Evolutionary conservation across 2,329 filamentous ascomycete species (phyloP), one percentile per base, ranked within the genome.

Genomic region (Septoria petroselini): DNA sequence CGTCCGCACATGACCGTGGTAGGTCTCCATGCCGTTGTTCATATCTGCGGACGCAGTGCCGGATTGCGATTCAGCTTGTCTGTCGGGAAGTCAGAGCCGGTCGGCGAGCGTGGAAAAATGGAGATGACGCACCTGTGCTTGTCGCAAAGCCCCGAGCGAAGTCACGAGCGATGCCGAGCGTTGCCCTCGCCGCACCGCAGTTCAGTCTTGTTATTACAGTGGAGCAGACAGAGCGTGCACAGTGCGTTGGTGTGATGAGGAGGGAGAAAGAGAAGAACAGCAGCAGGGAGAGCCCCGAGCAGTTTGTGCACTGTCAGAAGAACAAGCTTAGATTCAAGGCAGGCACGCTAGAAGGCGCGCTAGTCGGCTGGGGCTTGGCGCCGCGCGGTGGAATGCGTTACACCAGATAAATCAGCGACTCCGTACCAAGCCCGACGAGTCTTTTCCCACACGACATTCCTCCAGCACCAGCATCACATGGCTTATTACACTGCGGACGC

Each of bases 1-100:
- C n/a, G 91, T 94, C 72, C 91, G 88, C 66, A 98, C 91, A 69
- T 88, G 86, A 55, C 93, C 93, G 74, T 91, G 81, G 68, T 97
- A 98, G 39, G 93, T 98, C 75, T 98, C 93, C 91, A 97, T 97
- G 38, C 52, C 58, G 59, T n/a, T n/a, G n/a, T 46, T 54, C 52
- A 55, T 52, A 23, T 37, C 47, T 14, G n/a, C n/a, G n/a, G n/a
- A n/a, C n/a, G n/a, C n/a, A n/a, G n/a, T n/a, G n/a, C n/a, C 25
- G 27, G 30, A 31, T 14, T 29, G 27, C 17, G 7, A n/a, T n/a
- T n/a, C n/a, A n/a, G n/a, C n/a, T n/a, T n/a, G n/a, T n/a, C n/a
- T n/a, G n/a, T n/a, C n/a, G n/a, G 8, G 23, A 18, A 27, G 38
- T 11, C 21, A 11, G 38, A 41, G 38, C 8, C 17, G 21, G 17